Base-by-base conservation (phyloP, 169 alveolate genomes). In the Plasmodium vinckei region DNA sequence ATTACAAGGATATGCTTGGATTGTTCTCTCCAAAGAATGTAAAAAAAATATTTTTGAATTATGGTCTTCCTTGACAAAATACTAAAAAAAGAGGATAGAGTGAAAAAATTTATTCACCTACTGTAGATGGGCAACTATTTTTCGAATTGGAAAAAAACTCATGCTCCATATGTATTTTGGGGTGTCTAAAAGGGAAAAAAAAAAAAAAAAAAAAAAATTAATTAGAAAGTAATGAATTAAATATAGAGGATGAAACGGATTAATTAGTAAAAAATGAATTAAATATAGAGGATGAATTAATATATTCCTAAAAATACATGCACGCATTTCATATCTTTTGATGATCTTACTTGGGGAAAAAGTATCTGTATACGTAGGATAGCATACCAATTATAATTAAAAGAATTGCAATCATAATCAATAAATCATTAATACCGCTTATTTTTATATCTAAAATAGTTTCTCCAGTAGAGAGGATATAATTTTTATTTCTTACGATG, bases 111-210 rank as follows among this genome's bases (percentile, higher is more conserved):
- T 23, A 54, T 6, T 51, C 33, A 19, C 54, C 88, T 27, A 77
- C 77, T 17, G 88, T 63, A 15, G 88, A 77, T 9, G 88, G 39
- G 57, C 68, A 77, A 44, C 88, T 75, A 51, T 63, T 21, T 59
- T 64, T 77, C 1, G 88, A 46, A 42, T 75, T 75, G 27, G 63
- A 68, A 7, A 77, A 77, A 15, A 77, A 63, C 27, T 77, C 44
- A 42, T 77, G 88, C 53, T 77, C 65, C 88, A 64, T 63, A 47
- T 75, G 49, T 21, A 77, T 65, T 15, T 77, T 77, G 27, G 27
- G 12, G 49, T 64, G 63, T 3, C 88, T 77, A 23, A 47, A 59
- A 56, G 51, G 82, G 15, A 51, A n/a, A n/a, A n/a, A n/a, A n/a
- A 19, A 19, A 19, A 17, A 21, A 27, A n/a, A 23, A 1, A n/a